Base-by-base conservation (phyloP, 179 eudicot species). In the Amaranthus tricolor region DNA sequence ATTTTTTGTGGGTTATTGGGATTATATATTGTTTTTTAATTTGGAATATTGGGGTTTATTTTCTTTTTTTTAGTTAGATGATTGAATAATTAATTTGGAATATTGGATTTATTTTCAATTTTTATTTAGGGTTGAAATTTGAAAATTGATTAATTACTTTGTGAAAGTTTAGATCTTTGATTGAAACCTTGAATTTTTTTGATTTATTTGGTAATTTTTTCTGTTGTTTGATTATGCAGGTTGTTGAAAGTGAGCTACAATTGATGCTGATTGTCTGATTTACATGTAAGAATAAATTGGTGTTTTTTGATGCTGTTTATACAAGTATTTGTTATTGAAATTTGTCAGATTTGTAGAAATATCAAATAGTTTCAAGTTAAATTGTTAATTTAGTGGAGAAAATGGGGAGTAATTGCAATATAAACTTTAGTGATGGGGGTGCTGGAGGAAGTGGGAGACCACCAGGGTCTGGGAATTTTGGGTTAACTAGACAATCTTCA, bases 371-470 rank as follows among this genome's bases (percentile, higher is more conserved):
- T 31, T 24, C 3, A 2, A 31, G 40, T 31, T 31, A 4, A 31
- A 31, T 31, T 31, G 2, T 31, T 31, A 2, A 31, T 31, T 31
- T 31, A 31, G 1, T 31, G 40, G 40, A 31, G 40, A 53, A 14
- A 14, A 91, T 91, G 96, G 93, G 91, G n/a, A 89, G 91, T 50
- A 87, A 80, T 77, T 86, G 90, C 43, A 87, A 79, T 78, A 67
- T 85, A 45, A 92, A 89, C 68, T 94, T 88, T 87, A 55, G 72
- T 6, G 88, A 86, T 55, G 83, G 80, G 70, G 77, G 74, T 75
- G 86, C 70, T 44, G 83, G 86, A 70, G 88, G 91, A 11, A 9
- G 68, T 68, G 92, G 91, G 11, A 90, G 72, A 72, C 91, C 71
- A 83, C 84, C 84, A 88, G 78, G 81, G 83, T 86, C 70, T 76